These are phyloP conservation scores for Acacia pycnantha DNA, from an alignment of 331 rosid genomes.

Conservation along the genomic window DNA sequence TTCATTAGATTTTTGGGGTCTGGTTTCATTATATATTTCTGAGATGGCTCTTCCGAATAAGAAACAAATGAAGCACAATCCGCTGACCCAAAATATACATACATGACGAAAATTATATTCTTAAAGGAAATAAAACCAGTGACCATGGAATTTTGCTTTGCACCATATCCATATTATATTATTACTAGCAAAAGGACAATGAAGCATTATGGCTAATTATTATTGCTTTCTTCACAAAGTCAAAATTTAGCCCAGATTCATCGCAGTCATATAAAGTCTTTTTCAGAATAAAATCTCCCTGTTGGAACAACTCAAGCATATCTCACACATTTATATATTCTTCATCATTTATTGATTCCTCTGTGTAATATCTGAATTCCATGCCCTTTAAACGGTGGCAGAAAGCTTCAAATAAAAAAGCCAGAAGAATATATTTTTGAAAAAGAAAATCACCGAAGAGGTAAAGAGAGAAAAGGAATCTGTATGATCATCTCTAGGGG, in stretches of 20 bases:
- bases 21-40: not conserved
- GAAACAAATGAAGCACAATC: not conserved
- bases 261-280: not conserved
- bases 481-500: constrained; percentile 24
- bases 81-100: not conserved
- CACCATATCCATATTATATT: not conserved
- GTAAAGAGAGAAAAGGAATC: constrained; percentile 31
- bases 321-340: constrained; percentile 8
- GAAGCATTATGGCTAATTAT: not conserved
- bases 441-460: constrained; percentile 26
- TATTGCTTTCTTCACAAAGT: not conserved
- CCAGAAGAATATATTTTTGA: constrained; percentile 24
- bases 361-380: constrained; percentile 26
- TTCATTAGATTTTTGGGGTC: not conserved
- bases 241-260: not conserved
- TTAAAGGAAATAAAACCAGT: not conserved
- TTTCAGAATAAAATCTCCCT: constrained; percentile 25
- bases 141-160: not conserved
- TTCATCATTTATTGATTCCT: constrained; percentile 35
- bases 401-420: constrained; percentile 19
- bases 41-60: not conserved
- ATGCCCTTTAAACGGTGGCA: constrained; percentile 20
- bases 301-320: constrained; percentile 38
- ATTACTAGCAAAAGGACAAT: not conserved
- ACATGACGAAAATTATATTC: not conserved